Conservation (phyloP, 2,329 filamentous ascomycete genomes). For the Alternaria viburni region DNA sequence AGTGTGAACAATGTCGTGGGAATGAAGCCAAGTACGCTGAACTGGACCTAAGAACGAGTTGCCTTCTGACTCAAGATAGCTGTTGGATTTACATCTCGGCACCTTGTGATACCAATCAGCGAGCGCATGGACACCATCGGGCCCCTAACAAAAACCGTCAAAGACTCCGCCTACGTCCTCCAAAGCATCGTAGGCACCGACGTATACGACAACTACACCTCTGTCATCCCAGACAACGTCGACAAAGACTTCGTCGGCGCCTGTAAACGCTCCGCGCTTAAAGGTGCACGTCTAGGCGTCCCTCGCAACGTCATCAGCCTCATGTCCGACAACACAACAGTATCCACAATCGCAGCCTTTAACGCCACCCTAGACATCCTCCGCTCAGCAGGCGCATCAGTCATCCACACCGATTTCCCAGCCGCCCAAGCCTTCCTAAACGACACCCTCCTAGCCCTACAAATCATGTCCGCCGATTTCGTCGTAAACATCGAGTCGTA, state of each 20-base stretch:
- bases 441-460: slow-evolving; percentile 63
- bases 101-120: slow-evolving; percentile 65
- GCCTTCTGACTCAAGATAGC: slow-evolving; percentile 33
- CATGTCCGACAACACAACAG: slow-evolving; percentile 63
- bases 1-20: slow-evolving; percentile 73
- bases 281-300: slow-evolving; percentile 70
- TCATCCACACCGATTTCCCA: slow-evolving; percentile 68
- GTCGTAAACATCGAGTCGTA: slow-evolving; percentile 71
- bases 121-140: slow-evolving; percentile 74
- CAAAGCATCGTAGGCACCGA: slow-evolving; percentile 73
- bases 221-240: slow-evolving; percentile 61
- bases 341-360: slow-evolving; percentile 56
- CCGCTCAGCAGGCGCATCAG: slow-evolving; percentile 68
- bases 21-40: slow-evolving; percentile 66
- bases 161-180: slow-evolving; percentile 70
- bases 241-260: slow-evolving; percentile 43
- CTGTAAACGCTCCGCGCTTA: slow-evolving; percentile 52
- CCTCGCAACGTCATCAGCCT: slow-evolving; percentile 77
- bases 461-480: slow-evolving; percentile 76
- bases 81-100: slow-evolving; percentile 71
- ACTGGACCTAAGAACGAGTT: background rate
- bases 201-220: slow-evolving; percentile 68
- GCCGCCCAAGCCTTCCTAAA: slow-evolving; percentile 79
- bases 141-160: slow-evolving; percentile 69
- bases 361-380: slow-evolving; percentile 57